Evolutionary conservation across 306 rosid genomes (phyloP), one percentile per base, ranked within the genome.

Genomic region (Acacia confusa): DNA sequence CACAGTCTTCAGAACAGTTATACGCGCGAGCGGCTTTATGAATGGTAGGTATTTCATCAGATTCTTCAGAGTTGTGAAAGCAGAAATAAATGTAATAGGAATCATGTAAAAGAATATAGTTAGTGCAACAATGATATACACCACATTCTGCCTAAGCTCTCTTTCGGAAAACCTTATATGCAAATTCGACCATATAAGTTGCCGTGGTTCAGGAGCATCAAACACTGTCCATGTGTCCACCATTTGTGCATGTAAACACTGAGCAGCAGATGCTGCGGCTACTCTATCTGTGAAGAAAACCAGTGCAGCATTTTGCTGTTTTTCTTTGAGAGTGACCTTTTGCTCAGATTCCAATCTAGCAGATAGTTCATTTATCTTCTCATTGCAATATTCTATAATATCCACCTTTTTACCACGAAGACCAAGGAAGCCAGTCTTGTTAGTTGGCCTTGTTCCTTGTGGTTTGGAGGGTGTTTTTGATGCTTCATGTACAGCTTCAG

Each of bases 241-340:
- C 76, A 85, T 82, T 79, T 89, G 97, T 14, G 98, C 91, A 82
- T 92, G 99, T 44, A 96, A 85, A 69, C 88, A 86, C 92, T 96
- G 99, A 77, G 94, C 88, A 25, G 99, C 99, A 78, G 97, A 86
- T 79, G 97, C 94, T 70, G 99, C 98, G 77, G 79, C 63, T 36
- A 84, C 89, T 82, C 94, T 86, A 82, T 28, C 88, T 7, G 90
- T 87, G 92, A 93, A 92, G 82, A 96, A 92, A 7, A 93, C 84
- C 36, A 93, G 1, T 78, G 98, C 99, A 38, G 97, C 93, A 81
- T 78, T 52, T 85, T 82, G 88, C 85, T 96, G 98, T 88, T 93
- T 96, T 76, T 93, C 98, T 80, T 90, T 88, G 45, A 93, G 93
- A 65, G 98, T 96, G 66, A 22, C 70, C 81, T 96, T 96, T 72